phyloP scores from a whole-genome alignment of 2,329 filamentous ascomycete species.

The Curvularia spicifera region DNA sequence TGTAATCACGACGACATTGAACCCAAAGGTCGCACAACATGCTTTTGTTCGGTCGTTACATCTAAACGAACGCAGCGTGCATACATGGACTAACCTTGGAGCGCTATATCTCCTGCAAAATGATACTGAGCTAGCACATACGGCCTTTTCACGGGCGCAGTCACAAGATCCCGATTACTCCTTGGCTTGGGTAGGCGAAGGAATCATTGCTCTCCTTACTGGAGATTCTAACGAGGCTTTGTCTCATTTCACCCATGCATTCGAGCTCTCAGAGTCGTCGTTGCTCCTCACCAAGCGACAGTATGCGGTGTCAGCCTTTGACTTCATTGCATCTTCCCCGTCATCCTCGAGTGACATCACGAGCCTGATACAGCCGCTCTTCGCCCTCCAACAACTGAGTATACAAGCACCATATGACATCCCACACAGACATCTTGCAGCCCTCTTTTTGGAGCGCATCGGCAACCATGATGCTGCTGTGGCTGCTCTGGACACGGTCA shows the following conservation, averaged over 20 bases:
- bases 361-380: constrained; percentile 80
- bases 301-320: constrained; percentile 82
- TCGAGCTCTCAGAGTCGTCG: constrained; percentile 85
- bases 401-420: constrained; percentile 74
- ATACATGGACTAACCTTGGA: constrained; percentile 89
- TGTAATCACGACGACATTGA: constrained; percentile 85
- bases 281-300: constrained; percentile 75
- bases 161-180: constrained; percentile 94
- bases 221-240: constrained; percentile 80
- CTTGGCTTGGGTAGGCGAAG: constrained; percentile 93
- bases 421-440: constrained; percentile 76
- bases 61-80: constrained; percentile 83
- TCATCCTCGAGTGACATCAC: constrained; percentile 60
- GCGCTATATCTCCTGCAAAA: constrained; percentile 83
- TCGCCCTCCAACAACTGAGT: constrained; percentile 82
- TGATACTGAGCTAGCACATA: constrained; percentile 84
- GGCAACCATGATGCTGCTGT: constrained; percentile 71
- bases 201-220: constrained; percentile 77
- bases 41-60: constrained; percentile 91
- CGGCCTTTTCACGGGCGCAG: constrained; percentile 87
- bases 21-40: constrained; percentile 88
- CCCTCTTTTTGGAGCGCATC: constrained; percentile 82
- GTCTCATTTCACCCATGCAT: constrained; percentile 88
- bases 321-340: constrained; percentile 71
- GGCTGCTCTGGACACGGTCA: constrained; percentile 68